Evolutionary conservation across 2,329 filamentous ascomycete species (phyloP).

Genomic region (Pseudogymnoascus sp.): DNA sequence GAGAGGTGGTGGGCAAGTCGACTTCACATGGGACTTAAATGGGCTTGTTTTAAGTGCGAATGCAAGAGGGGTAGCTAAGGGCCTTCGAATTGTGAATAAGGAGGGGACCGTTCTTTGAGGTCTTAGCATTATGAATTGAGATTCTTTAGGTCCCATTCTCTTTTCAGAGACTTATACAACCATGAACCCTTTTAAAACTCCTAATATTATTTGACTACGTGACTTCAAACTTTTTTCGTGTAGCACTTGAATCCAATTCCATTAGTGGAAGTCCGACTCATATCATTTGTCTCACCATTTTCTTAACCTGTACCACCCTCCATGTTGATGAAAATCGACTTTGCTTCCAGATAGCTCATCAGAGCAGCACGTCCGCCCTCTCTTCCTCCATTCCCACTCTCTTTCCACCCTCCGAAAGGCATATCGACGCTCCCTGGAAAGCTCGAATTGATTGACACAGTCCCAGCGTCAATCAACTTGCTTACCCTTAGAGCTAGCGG

Average conservation of each 20-base stretch:
- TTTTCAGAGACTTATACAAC: not conserved
- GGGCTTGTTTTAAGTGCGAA: constrained; percentile 27
- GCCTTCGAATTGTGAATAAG: constrained; percentile 8
- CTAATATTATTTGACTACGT: not conserved
- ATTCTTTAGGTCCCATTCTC: not conserved
- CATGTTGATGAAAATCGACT: not conserved
- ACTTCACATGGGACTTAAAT: constrained; percentile 36
- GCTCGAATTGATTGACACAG: constrained; percentile 62
- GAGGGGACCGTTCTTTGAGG: constrained; percentile 1
- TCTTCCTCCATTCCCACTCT: constrained; percentile 61
- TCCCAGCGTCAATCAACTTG: constrained; percentile 60
- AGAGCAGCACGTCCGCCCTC: not conserved
- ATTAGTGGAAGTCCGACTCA: not conserved
- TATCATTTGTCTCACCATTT: not conserved
- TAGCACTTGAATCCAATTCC: not conserved
- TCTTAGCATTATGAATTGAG: not conserved
- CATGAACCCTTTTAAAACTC: not conserved
- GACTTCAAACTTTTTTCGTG: not conserved
- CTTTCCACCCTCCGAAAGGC: constrained; percentile 69
- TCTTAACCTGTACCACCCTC: not conserved
- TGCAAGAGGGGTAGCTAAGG: not conserved
- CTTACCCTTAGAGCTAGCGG: constrained; percentile 57
- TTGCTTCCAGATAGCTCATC: not conserved
- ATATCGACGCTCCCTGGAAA: constrained; percentile 13
- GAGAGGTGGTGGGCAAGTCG: constrained; percentile 35